A percentile compares a stretch with the other conserved stretches of the same genome.
Evolutionary conservation across 2,329 filamentous ascomycete genomes (phyloP).

Genomic region (Epichloe amarillans): DNA sequence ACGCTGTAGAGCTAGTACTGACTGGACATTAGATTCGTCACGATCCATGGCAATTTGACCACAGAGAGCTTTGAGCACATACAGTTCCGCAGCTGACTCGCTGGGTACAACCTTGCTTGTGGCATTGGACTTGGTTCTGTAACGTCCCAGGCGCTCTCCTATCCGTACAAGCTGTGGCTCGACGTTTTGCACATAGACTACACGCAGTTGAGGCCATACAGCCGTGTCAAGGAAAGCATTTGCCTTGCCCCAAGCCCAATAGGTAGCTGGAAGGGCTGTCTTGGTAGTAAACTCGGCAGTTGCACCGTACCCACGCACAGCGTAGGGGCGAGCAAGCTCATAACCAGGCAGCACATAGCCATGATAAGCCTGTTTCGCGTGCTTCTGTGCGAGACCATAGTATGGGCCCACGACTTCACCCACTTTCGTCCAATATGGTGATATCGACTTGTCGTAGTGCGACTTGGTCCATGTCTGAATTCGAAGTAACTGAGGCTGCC

Average conservation of each 20-base stretch:
- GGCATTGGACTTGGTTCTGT: conserved; percentile 32
- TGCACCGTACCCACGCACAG: conserved; percentile 51
- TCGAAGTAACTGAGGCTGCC: conserved; percentile 60
- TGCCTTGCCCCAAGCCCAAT: conserved; percentile 56
- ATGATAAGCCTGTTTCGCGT: conserved; percentile 54
- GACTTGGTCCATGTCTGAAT: conserved; percentile 46
- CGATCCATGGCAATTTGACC: not conserved
- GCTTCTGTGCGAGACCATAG: conserved; percentile 51
- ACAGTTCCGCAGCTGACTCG: not conserved
- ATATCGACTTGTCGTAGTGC: conserved; percentile 58
- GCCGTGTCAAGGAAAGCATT: conserved; percentile 60
- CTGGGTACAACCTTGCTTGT: conserved; percentile 7
- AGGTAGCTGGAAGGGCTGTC: conserved; percentile 58
- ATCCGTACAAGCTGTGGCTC: conserved; percentile 92
- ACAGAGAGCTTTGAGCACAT: not conserved
- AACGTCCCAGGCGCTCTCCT: conserved; percentile 71
- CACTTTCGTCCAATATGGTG: conserved; percentile 57
- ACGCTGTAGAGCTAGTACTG: conserved; percentile 8
- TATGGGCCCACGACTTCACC: conserved; percentile 53
- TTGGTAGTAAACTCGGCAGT: conserved; percentile 54
- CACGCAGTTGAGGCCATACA: conserved; percentile 68
- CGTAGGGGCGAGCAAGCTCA: conserved; percentile 59
- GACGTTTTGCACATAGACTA: conserved; percentile 80
- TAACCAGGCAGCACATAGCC: conserved; percentile 66
- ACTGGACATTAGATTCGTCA: not conserved